These are phyloP conservation scores for Eutypa lata DNA, from an alignment of 2,329 filamentous ascomycete species.

Conservation along the genomic window DNA sequence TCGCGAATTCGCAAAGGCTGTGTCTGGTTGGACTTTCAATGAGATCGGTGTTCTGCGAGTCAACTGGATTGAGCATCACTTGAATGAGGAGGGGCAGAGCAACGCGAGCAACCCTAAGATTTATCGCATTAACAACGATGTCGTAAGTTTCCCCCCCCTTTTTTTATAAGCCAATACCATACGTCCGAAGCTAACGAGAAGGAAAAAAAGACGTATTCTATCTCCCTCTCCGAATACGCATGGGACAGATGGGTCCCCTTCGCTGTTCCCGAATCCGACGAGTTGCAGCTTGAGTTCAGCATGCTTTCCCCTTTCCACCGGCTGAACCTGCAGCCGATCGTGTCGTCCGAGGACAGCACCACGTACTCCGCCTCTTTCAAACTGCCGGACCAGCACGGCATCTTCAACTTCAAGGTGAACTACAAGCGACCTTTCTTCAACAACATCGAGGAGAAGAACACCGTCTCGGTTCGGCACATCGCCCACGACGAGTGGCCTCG, in stretches of 20 bases:
- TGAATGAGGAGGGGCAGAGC: conserved; percentile 50
- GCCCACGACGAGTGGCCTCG: conserved; percentile 96
- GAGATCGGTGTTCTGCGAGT: conserved; percentile 87
- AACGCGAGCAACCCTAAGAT: conserved; percentile 76
- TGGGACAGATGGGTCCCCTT: conserved; percentile 76
- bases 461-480: conserved; percentile 92
- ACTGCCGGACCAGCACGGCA: conserved; percentile 94
- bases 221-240: conserved; percentile 83
- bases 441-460: conserved; percentile 87
- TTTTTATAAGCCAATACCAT: not conserved
- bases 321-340: conserved; percentile 61
- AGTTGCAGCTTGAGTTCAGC: conserved; percentile 90
- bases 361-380: conserved; percentile 74
- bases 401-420: conserved; percentile 97
- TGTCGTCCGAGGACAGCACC: conserved; percentile 62
- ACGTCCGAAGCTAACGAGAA: conserved; percentile 10
- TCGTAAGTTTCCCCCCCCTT: conserved; percentile 59
- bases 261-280: conserved; percentile 64
- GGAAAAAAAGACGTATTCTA: conserved; percentile 67
- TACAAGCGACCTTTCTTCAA: conserved; percentile 94
- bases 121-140: conserved; percentile 95
- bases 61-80: conserved; percentile 76
- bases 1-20: conserved; percentile 76
- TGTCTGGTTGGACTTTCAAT: conserved; percentile 95
- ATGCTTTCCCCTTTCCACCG: conserved; percentile 99